These are phyloP conservation scores for Neurospora terricola DNA, from an alignment of 495 filamentous ascomycete species.

Conservation along the genomic window DNA sequence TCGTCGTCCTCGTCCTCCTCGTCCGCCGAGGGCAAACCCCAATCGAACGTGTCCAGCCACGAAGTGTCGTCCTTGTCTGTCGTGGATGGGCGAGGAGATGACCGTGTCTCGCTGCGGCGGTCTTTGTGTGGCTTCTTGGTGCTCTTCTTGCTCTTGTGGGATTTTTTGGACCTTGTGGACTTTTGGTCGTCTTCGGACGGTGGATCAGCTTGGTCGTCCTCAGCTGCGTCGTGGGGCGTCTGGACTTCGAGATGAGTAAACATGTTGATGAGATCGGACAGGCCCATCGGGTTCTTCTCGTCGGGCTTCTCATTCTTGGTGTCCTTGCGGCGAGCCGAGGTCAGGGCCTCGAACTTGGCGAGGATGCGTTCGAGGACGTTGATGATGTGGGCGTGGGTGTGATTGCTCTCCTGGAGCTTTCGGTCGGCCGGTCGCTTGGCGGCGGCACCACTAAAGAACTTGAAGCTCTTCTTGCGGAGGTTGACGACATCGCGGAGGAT, in stretches of 20 bases:
- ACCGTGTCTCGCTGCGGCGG: slow-evolving; percentile 3
- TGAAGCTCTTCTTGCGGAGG: slow-evolving; percentile 18
- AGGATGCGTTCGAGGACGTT: slow-evolving; percentile 17
- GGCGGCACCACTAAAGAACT: slow-evolving; percentile 10
- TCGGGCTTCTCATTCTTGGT: not conserved
- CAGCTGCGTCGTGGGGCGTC: not conserved
- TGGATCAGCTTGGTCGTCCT: not conserved
- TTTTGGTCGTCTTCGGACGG: slow-evolving; percentile 2
- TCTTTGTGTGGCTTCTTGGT: slow-evolving; percentile 10
- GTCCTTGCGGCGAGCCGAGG: not conserved
- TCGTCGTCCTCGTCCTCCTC: slow-evolving; percentile 13
- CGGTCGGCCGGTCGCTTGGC: slow-evolving; percentile 7
- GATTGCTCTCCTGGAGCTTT: slow-evolving; percentile 13
- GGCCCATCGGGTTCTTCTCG: not conserved
- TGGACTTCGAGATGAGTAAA: slow-evolving; percentile 19
- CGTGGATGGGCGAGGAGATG: not conserved
- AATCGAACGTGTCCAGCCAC: slow-evolving; percentile 15
- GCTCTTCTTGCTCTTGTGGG: slow-evolving; percentile 11
- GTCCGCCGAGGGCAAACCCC: not conserved
- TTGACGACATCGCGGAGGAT: slow-evolving; percentile 20
- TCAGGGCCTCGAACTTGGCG: slow-evolving; percentile 10
- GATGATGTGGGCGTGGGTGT: slow-evolving; percentile 17
- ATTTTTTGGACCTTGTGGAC: not conserved
- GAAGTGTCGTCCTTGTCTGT: not conserved
- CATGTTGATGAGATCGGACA: slow-evolving; percentile 19